Percentiles rank a stretch among this genome's conserved stretches.
These are phyloP conservation scores for Bruguiera gymnorhiza DNA, from an alignment of 345 rosid genomes.

Conservation along the genomic window DNA sequence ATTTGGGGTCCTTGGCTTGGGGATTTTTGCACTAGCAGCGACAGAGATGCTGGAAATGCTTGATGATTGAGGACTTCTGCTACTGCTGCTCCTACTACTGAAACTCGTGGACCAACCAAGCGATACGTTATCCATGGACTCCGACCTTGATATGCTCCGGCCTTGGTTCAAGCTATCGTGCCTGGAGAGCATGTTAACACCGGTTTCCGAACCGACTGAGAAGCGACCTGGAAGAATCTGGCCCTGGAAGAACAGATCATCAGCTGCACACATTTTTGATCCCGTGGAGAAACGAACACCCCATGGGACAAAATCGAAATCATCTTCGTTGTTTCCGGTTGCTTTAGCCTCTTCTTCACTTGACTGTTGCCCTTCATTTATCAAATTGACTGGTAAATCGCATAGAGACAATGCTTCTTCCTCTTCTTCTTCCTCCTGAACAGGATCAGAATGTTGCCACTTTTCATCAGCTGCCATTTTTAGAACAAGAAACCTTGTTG, in stretches of 20 bases:
- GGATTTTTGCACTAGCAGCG: conserved; percentile 1
- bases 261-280: conserved; percentile 68
- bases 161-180: conserved; percentile 13
- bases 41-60: conserved; percentile 12
- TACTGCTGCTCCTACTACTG: conserved; percentile 48
- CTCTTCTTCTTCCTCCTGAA: conserved; percentile 18
- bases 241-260: conserved; percentile 71
- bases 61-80: conserved; percentile 34
- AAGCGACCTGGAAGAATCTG: conserved; percentile 60
- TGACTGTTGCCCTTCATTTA: conserved; percentile 20
- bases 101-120: conserved; percentile 28
- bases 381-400: conserved; percentile 56
- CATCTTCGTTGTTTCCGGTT: conserved; percentile 35
- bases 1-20: conserved; percentile 43
- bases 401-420: conserved; percentile 68
- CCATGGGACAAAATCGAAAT: conserved; percentile 54
- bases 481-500: background rate
- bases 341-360: conserved; percentile 18
- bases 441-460: conserved; percentile 11
- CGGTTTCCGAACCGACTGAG: conserved; percentile 53
- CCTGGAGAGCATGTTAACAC: conserved; percentile 11
- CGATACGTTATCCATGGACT: conserved; percentile 47
- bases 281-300: conserved; percentile 35
- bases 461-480: conserved; percentile 14
- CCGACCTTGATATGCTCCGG: conserved; percentile 45